phyloP scores from a whole-genome alignment of 495 filamentous ascomycete genomes.

The Aspergillus ostianus region DNA sequence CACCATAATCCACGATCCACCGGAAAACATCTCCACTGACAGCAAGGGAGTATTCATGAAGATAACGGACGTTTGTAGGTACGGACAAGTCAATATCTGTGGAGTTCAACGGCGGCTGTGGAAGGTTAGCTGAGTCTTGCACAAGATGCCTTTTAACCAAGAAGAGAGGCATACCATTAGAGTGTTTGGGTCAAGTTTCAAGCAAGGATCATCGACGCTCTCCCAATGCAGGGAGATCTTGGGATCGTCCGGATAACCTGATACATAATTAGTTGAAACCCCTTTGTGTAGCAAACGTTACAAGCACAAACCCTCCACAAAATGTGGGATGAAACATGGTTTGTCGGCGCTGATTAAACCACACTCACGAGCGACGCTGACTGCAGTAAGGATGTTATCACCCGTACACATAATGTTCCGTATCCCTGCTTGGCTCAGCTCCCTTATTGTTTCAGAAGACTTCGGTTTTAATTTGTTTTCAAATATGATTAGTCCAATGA shows the following conservation, averaged over 20 bases:
- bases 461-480: slow-evolving; percentile 95
- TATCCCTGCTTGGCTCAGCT: slow-evolving; percentile 83
- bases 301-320: slow-evolving; percentile 60
- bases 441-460: slow-evolving; percentile 72
- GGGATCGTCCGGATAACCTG: slow-evolving; percentile 61
- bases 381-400: slow-evolving; percentile 96
- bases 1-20: slow-evolving; percentile 91
- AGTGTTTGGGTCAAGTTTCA: slow-evolving; percentile 71
- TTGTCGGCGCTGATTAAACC: slow-evolving; percentile 74
- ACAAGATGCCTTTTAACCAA: neutral
- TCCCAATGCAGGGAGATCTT: slow-evolving; percentile 80
- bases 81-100: slow-evolving; percentile 73
- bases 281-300: neutral
- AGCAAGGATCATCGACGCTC: slow-evolving; percentile 80
- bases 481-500: slow-evolving; percentile 96
- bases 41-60: slow-evolving; percentile 82
- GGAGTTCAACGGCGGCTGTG: slow-evolving; percentile 66
- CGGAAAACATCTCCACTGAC: slow-evolving; percentile 92
- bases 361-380: slow-evolving; percentile 95
- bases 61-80: slow-evolving; percentile 75
- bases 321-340: slow-evolving; percentile 90
- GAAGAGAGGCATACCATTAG: slow-evolving; percentile 53
- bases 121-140: slow-evolving; percentile 10
- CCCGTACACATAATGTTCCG: slow-evolving; percentile 96
- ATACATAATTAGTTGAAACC: slow-evolving; percentile 9